These are phyloP conservation scores for Eremothecium sinecaudum DNA, from an alignment of 1,139 yeast species.

Conservation along the genomic window DNA sequence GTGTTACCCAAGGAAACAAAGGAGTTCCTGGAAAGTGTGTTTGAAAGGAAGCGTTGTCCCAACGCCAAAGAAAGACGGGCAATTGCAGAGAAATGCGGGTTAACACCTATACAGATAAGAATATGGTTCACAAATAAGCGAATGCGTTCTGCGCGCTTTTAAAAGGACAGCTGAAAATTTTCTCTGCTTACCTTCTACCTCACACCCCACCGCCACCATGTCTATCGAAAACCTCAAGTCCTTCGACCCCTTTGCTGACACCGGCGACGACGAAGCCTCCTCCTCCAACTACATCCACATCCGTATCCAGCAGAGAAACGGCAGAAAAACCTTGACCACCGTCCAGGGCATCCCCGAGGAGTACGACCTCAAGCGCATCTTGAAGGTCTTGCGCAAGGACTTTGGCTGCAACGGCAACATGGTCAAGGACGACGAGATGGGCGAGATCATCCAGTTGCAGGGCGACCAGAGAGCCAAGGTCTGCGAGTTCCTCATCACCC, in stretches of 20 bases:
- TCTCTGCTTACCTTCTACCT: conserved; percentile 2
- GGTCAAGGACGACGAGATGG: conserved; percentile 91
- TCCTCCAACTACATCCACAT: conserved; percentile 93
- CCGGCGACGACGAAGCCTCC: conserved; percentile 98
- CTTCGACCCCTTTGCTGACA: conserved; percentile 99
- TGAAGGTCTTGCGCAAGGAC: conserved; percentile 91
- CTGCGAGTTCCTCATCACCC: conserved; percentile 81
- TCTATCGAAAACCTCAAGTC: conserved; percentile 97
- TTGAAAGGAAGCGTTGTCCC: conserved; percentile 13
- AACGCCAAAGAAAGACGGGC: conserved; percentile 12
- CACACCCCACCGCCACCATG: conserved; percentile 15
- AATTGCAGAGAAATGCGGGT: conserved; percentile 14
- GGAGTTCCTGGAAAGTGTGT: conserved; percentile 12
- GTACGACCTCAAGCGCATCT: conserved; percentile 87
- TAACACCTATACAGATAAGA: conserved; percentile 14
- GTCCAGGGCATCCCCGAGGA: conserved; percentile 96
- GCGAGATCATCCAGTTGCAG: conserved; percentile 95
- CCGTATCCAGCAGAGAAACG: conserved; percentile 99
- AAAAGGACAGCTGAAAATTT: conserved; percentile 7
- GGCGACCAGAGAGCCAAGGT: conserved; percentile 98
- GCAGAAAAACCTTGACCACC: conserved; percentile 96
- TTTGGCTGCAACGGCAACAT: conserved; percentile 98
- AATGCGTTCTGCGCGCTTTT: conserved; percentile 6
- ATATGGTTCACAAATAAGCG: conserved; percentile 11
- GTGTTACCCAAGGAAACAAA: conserved; percentile 12